These are phyloP conservation scores for Hymenochaete sp. DNA, from an alignment of 1,284 basidiomycete genomes.

Conservation along the genomic window DNA sequence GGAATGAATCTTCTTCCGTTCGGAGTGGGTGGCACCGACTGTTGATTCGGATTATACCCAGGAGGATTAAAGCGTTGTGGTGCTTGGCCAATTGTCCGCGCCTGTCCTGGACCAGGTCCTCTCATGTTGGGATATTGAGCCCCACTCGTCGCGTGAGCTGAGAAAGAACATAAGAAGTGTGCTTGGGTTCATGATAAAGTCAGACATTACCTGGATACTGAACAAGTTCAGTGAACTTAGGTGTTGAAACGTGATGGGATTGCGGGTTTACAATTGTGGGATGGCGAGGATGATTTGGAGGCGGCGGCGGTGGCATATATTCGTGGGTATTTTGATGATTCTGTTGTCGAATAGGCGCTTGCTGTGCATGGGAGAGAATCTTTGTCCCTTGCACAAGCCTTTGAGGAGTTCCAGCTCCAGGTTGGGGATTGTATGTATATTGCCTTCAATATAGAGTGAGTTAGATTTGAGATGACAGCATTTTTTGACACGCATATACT, in stretches of 20 bases:
- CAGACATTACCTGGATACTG: too few species aligned
- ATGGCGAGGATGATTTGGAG: constrained; percentile 4
- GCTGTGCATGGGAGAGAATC: constrained; percentile 12
- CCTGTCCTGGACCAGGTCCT: too few species aligned
- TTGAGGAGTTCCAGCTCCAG: constrained; percentile 9
- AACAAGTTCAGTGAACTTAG: neutral
- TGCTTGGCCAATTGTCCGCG: too few species aligned
- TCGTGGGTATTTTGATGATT: neutral
- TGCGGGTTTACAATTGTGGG: neutral
- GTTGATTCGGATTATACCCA: neutral
- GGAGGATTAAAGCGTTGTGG: constrained; percentile 11
- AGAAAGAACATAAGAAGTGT: too few species aligned
- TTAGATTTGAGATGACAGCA: neutral
- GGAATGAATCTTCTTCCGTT: constrained; percentile 6
- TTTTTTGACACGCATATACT: neutral
- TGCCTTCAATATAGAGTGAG: constrained; percentile 4
- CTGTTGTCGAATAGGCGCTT: constrained; percentile 11
- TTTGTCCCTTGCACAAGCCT: constrained; percentile 6
- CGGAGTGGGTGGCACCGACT: constrained; percentile 4
- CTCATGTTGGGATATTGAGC: too few species aligned
- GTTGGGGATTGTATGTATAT: constrained; percentile 17
- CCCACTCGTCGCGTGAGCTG: too few species aligned
- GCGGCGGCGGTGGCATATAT: constrained; percentile 16
- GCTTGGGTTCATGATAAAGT: too few species aligned
- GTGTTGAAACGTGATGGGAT: constrained; percentile 2